Evolutionary conservation across 2,329 filamentous ascomycete species (phyloP).

Genomic region (Blastomyces parvus): DNA sequence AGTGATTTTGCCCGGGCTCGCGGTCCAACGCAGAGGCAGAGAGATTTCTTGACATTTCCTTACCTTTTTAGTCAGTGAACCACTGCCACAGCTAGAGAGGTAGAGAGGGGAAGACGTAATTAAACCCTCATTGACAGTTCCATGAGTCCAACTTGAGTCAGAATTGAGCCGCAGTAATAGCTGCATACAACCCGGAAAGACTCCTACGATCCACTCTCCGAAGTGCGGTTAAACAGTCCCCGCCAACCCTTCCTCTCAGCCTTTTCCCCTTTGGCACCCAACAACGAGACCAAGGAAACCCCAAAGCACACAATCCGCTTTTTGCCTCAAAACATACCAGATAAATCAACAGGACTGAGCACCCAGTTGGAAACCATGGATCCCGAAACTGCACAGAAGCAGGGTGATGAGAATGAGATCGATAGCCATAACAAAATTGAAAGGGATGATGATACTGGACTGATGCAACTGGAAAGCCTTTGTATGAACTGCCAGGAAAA

Average conservation of each 20-base stretch:
- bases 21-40: neutral
- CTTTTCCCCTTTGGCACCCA: neutral
- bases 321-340: neutral
- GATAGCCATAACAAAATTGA: constrained; percentile 20
- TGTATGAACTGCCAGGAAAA: constrained; percentile 82
- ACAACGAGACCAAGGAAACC: constrained; percentile 1
- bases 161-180: neutral
- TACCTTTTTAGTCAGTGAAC: neutral
- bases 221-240: neutral
- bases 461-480: constrained; percentile 53
- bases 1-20: neutral
- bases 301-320: neutral
- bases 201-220: too few relatives aligned
- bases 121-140: too few relatives aligned
- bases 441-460: constrained; percentile 33
- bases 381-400: neutral
- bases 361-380: neutral
- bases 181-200: too few relatives aligned
- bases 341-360: neutral
- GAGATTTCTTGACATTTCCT: neutral
- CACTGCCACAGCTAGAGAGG: neutral
- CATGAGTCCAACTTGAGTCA: neutral
- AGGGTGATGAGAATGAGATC: neutral
- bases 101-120: neutral
- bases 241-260: neutral